These are phyloP conservation scores for Ascochyta rabiei DNA, from an alignment of 2,329 filamentous ascomycete species.

Conservation along the genomic window DNA sequence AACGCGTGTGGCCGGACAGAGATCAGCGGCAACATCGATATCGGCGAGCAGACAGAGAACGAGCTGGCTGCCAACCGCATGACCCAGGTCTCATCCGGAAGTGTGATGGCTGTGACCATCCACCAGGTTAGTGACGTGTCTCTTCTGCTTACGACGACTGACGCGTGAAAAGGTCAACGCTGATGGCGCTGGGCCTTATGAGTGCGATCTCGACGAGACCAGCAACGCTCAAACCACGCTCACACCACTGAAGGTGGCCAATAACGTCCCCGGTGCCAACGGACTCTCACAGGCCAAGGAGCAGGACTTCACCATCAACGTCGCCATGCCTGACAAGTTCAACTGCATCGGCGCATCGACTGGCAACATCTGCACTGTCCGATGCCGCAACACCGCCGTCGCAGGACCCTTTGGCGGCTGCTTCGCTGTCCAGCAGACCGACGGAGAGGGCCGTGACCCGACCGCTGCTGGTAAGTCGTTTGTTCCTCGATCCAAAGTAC, in stretches of 20 bases:
- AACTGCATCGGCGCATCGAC: conserved; percentile 60
- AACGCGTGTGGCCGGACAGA: conserved; percentile 47
- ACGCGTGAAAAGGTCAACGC: conserved; percentile 58
- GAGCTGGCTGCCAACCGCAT: conserved; percentile 42
- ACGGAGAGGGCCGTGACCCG: conserved; percentile 43
- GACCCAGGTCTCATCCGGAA: conserved; percentile 34
- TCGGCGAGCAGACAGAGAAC: conserved; percentile 48
- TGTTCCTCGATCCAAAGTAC: conserved; percentile 16
- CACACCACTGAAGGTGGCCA: conserved; percentile 59
- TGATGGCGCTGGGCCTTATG: conserved; percentile 69
- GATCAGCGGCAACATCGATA: conserved; percentile 47
- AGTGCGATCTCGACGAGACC: conserved; percentile 67
- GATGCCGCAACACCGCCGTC: conserved; percentile 65
- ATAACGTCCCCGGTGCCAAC: conserved; percentile 65
- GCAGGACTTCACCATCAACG: conserved; percentile 63
- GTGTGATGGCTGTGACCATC: conserved; percentile 42
- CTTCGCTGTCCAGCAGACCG: conserved; percentile 63
- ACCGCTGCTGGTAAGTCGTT: conserved; percentile 36
- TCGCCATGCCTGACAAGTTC: conserved; percentile 61
- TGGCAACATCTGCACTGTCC: conserved; percentile 67
- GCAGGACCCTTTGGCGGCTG: conserved; percentile 69
- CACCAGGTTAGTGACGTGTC: conserved; percentile 49
- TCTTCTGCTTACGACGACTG: background rate
- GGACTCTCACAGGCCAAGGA: conserved; percentile 63
- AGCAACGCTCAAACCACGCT: conserved; percentile 54